Evolutionary conservation across 2,329 filamentous ascomycete species (phyloP).

Genomic region (Leptographium procerum): DNA sequence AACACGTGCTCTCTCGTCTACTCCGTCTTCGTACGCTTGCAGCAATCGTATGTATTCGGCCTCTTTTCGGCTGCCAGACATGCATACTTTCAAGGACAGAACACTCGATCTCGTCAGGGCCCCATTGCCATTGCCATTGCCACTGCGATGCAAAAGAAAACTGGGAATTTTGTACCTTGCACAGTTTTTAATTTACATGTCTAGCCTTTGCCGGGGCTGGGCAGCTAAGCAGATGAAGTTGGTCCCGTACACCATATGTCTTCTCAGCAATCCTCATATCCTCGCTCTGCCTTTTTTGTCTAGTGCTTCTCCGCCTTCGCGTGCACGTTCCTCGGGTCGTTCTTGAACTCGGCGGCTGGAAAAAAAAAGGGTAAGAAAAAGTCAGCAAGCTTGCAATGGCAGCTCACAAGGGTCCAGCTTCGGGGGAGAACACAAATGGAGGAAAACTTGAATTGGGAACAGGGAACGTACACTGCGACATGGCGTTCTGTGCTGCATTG

Average conservation of each 20-base stretch:
- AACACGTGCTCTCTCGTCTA: neutral
- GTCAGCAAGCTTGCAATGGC: neutral
- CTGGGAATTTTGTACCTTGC: neutral
- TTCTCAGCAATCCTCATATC: neutral
- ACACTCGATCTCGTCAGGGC: too few relatives aligned
- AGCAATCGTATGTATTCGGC: neutral
- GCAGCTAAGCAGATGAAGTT: neutral
- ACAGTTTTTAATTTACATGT: neutral
- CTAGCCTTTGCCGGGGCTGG: neutral
- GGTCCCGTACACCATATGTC: neutral
- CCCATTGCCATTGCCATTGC: too few relatives aligned
- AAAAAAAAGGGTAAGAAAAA: neutral
- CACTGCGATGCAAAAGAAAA: too few relatives aligned
- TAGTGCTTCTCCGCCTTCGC: conserved; percentile 27
- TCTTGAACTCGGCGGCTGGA: conserved; percentile 86
- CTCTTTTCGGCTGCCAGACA: neutral
- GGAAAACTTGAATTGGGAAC: neutral
- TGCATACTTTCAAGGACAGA: too few relatives aligned
- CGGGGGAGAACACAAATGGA: too few relatives aligned
- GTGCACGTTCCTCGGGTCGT: conserved; percentile 82
- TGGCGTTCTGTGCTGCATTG: conserved; percentile 67
- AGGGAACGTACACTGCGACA: conserved; percentile 62
- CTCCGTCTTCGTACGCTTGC: too few relatives aligned
- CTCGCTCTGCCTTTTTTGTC: neutral
- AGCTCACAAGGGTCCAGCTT: neutral